Conservation (phyloP, 225 moss, liverwort and hornwort genomes). For the Marchantia polymorpha region DNA sequence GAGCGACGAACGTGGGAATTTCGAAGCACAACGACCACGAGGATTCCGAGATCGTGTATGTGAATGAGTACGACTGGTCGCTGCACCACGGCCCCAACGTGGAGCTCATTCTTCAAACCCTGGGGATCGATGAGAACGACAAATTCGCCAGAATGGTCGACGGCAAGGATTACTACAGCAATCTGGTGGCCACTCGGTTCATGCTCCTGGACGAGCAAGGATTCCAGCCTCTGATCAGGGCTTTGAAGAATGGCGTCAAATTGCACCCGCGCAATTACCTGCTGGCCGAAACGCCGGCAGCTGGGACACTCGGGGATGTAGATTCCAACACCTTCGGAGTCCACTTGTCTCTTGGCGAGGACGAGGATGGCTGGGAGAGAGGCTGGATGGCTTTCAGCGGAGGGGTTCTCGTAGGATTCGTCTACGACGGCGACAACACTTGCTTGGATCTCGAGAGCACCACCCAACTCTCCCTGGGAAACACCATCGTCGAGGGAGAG, state of each 20-base stretch:
- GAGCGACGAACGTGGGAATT: constrained; percentile 17
- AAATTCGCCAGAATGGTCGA: constrained; percentile 10
- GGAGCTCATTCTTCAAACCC: constrained; percentile 22
- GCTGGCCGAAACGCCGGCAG: neutral
- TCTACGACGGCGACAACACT: constrained; percentile 59
- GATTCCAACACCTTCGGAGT: constrained; percentile 30
- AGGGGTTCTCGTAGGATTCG: constrained; percentile 54
- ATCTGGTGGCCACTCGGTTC: constrained; percentile 36
- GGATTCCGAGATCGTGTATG: constrained; percentile 21
- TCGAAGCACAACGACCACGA: constrained; percentile 8
- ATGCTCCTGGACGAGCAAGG: constrained; percentile 51
- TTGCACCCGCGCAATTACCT: constrained; percentile 29
- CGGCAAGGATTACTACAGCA: constrained; percentile 18
- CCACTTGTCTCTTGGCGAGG: constrained; percentile 38
- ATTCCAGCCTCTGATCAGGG: constrained; percentile 26
- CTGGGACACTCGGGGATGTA: neutral
- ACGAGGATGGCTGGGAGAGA: constrained; percentile 46
- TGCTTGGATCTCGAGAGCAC: constrained; percentile 24
- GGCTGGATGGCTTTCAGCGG: constrained; percentile 62
- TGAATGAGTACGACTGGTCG: constrained; percentile 34
- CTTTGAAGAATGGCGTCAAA: constrained; percentile 42
- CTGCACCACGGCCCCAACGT: constrained; percentile 16
- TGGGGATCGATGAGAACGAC: constrained; percentile 17
- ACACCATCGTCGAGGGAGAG: constrained; percentile 5
- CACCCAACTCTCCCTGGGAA: constrained; percentile 13